Evolutionary conservation across 2,329 filamentous ascomycete species (phyloP).

Genomic region (Myriangium duriaei): DNA sequence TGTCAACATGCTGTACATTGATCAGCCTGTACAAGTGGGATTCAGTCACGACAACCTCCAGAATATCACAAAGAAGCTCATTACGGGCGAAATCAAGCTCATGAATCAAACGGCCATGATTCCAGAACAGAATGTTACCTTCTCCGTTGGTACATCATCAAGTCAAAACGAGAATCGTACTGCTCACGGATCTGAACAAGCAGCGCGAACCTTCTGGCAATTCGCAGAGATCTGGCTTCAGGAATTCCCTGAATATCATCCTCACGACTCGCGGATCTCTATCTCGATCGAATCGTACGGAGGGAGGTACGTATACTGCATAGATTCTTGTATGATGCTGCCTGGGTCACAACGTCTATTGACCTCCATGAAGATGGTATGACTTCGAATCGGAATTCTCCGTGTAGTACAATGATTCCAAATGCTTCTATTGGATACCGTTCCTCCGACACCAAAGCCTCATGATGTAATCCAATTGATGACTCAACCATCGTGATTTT

Average conservation of each 20-base stretch:
- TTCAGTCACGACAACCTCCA: conserved; percentile 27
- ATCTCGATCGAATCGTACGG: conserved; percentile 52
- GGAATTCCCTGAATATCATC: conserved; percentile 22
- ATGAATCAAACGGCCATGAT: conserved; percentile 25
- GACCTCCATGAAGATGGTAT: too few relatives aligned
- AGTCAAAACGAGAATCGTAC: conserved; percentile 32
- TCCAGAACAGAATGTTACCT: conserved; percentile 20
- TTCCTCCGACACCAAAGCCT: too few relatives aligned
- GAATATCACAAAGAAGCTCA: conserved; percentile 21
- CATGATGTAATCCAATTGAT: too few relatives aligned
- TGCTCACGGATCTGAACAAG: conserved; percentile 19
- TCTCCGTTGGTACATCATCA: conserved; percentile 45
- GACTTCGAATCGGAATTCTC: too few relatives aligned
- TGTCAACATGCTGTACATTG: conserved; percentile 46
- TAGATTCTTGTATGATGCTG: too few relatives aligned
- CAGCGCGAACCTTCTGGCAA: conserved; percentile 45
- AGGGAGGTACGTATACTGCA: conserved; percentile 60
- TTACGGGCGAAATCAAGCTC: conserved; percentile 15
- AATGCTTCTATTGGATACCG: too few relatives aligned
- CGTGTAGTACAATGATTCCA: too few relatives aligned
- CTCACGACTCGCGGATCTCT: conserved; percentile 42
- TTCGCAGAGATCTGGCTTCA: conserved; percentile 44
- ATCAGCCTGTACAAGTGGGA: conserved; percentile 48
- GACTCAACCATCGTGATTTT: too few relatives aligned
- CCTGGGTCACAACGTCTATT: too few relatives aligned